Evolutionary conservation across 2,329 filamentous ascomycete species (phyloP).

Genomic region (Neofusicoccum umdonicola): DNA sequence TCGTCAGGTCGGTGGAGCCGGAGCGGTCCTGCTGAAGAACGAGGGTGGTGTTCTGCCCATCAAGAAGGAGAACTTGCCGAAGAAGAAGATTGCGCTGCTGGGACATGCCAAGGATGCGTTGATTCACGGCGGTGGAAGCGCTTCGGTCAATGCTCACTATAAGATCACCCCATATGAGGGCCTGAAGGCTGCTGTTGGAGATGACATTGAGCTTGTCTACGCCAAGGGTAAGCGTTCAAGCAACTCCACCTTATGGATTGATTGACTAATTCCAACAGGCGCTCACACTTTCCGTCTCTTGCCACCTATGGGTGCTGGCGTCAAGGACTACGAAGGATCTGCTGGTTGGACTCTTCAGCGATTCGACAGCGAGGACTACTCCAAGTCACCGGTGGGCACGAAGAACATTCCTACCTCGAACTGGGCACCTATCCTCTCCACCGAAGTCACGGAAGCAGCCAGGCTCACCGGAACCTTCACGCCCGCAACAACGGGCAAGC

Average conservation of each 20-base stretch:
- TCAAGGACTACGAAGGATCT: constrained; percentile 28
- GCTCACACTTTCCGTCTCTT: constrained; percentile 35
- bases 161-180: constrained; percentile 60
- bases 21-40: constrained; percentile 64
- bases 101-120: constrained; percentile 68
- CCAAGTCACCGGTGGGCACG: constrained; percentile 25
- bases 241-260: background rate
- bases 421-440: constrained; percentile 26
- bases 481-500: constrained; percentile 58
- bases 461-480: constrained; percentile 35
- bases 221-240: constrained; percentile 31
- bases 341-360: constrained; percentile 33
- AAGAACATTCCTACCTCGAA: constrained; percentile 29
- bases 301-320: constrained; percentile 28
- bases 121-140: constrained; percentile 66
- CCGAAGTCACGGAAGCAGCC: constrained; percentile 24
- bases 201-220: constrained; percentile 51
- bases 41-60: constrained; percentile 59
- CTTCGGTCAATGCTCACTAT: constrained; percentile 69
- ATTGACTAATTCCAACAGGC: constrained; percentile 13
- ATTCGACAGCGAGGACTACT: constrained; percentile 28
- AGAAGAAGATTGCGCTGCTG: constrained; percentile 60
- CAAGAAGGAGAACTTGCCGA: constrained; percentile 40
- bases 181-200: background rate
- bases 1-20: constrained; percentile 59